phyloP scores from a whole-genome alignment of 441 rosid genomes.

The Lagerstroemia fauriei region DNA sequence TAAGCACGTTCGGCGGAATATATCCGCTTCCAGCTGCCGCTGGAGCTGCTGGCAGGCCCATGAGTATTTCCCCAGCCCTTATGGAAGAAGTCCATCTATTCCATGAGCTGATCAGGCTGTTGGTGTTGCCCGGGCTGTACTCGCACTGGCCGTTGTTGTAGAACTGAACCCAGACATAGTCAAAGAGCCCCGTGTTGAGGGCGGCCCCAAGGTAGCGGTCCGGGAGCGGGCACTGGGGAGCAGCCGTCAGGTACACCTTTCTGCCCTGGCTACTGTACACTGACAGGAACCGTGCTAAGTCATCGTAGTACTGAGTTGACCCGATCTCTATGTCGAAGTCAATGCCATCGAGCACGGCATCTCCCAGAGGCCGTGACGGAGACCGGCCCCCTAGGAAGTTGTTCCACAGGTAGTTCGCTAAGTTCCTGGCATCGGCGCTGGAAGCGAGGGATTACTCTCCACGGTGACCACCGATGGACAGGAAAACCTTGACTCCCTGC shows the following conservation, averaged over 20 bases:
- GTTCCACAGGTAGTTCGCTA: slow-evolving; percentile 23
- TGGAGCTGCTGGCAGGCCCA: slow-evolving; percentile 17
- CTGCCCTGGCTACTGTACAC: slow-evolving; percentile 15
- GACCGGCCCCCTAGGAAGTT: slow-evolving; percentile 24
- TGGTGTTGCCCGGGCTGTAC: neutral
- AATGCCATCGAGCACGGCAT: slow-evolving; percentile 16
- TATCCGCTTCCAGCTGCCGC: slow-evolving; percentile 19
- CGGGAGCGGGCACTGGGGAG: slow-evolving; percentile 25
- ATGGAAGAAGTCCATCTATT: slow-evolving; percentile 16
- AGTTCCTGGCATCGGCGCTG: neutral
- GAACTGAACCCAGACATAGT: slow-evolving; percentile 25
- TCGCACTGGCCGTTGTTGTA: slow-evolving; percentile 23
- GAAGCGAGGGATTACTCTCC: slow-evolving; percentile 20
- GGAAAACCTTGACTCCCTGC: slow-evolving; percentile 23
- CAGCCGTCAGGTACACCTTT: slow-evolving; percentile 23
- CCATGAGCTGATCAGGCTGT: slow-evolving; percentile 22
- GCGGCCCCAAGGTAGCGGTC: slow-evolving; percentile 5
- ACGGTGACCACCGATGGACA: slow-evolving; percentile 16
- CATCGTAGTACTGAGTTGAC: slow-evolving; percentile 9
- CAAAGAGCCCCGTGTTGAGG: slow-evolving; percentile 18
- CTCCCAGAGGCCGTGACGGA: slow-evolving; percentile 16
- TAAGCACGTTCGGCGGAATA: slow-evolving; percentile 7
- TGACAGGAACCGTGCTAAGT: slow-evolving; percentile 16
- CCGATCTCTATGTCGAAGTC: slow-evolving; percentile 23
- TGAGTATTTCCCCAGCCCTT: slow-evolving; percentile 13